Evolutionary conservation across 768 basidiomycete species (phyloP).

Genomic region (Lanmaoa rubissima): DNA sequence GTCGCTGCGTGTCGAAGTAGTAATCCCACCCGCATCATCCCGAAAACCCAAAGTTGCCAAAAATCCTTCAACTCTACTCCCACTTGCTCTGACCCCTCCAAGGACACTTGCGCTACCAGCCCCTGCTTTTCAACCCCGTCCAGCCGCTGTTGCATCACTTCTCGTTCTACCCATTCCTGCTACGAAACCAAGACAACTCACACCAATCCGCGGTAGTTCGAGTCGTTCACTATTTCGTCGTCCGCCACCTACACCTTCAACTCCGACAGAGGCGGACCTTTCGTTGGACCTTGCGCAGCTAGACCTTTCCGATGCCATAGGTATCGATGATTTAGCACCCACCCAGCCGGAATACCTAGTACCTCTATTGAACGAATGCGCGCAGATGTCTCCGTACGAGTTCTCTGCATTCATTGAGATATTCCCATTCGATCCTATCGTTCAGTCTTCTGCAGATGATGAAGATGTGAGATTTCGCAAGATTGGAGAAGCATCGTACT

Average conservation of each 20-base stretch:
- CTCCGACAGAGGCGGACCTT: conserved; percentile 49
- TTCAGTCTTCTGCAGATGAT: conserved; percentile 36
- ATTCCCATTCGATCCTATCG: conserved; percentile 72
- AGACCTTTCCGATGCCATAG: conserved; percentile 47
- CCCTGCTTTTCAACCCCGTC: neutral
- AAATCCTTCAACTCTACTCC: conserved; percentile 10
- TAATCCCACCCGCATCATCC: conserved; percentile 38
- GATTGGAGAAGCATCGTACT: conserved; percentile 95
- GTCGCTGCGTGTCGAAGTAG: conserved; percentile 37
- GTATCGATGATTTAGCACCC: conserved; percentile 46
- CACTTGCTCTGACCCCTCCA: conserved; percentile 3
- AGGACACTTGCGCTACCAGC: neutral
- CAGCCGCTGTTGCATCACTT: neutral
- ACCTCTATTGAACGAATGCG: conserved; percentile 69
- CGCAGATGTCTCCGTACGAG: conserved; percentile 65
- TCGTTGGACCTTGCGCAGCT: conserved; percentile 34
- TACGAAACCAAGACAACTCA: conserved; percentile 56
- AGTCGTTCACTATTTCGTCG: conserved; percentile 35
- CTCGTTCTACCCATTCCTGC: conserved; percentile 18
- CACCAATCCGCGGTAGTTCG: conserved; percentile 56
- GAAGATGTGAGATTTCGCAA: conserved; percentile 59
- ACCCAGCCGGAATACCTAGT: conserved; percentile 52
- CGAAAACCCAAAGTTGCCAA: conserved; percentile 17
- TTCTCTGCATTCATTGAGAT: conserved; percentile 82
- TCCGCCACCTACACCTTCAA: conserved; percentile 55